Conservation (phyloP, 1,139 yeast species). For the Torulaspora globosa region DNA sequence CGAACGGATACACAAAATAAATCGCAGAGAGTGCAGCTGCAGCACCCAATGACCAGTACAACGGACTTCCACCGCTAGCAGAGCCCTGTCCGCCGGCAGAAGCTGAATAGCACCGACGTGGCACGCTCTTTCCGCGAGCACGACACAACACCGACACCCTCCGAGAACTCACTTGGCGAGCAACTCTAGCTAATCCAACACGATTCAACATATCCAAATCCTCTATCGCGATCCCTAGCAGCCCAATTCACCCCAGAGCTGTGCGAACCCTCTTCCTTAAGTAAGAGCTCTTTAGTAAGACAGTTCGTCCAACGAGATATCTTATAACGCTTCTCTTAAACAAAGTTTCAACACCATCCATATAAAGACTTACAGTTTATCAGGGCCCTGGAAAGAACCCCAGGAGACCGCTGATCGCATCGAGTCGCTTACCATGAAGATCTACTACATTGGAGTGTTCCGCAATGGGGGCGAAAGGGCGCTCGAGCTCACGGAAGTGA, state of each 20-base stretch:
- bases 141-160: slow-evolving; percentile 5
- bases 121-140: slow-evolving; percentile 5
- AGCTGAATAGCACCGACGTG: slow-evolving; percentile 6
- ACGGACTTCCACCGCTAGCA: slow-evolving; percentile 1
- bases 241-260: not conserved
- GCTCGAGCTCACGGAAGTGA: slow-evolving; percentile 71
- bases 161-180: slow-evolving; percentile 1
- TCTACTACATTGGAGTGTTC: slow-evolving; percentile 82
- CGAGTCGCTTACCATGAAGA: slow-evolving; percentile 55
- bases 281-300: not conserved
- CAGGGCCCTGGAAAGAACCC: not conserved
- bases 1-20: slow-evolving; percentile 13
- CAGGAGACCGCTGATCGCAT: slow-evolving; percentile 2
- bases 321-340: not conserved
- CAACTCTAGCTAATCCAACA: slow-evolving; percentile 6
- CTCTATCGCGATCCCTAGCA: not conserved
- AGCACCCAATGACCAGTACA: slow-evolving; percentile 11
- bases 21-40: slow-evolving; percentile 14
- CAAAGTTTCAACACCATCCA: not conserved
- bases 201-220: slow-evolving; percentile 1
- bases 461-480: slow-evolving; percentile 62
- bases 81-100: slow-evolving; percentile 4
- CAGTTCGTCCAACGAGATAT: slow-evolving; percentile 3
- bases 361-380: not conserved
- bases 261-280: not conserved